Conservation (phyloP, 2,329 filamentous ascomycete genomes). For the Purpureocillium lavendulum region DNA sequence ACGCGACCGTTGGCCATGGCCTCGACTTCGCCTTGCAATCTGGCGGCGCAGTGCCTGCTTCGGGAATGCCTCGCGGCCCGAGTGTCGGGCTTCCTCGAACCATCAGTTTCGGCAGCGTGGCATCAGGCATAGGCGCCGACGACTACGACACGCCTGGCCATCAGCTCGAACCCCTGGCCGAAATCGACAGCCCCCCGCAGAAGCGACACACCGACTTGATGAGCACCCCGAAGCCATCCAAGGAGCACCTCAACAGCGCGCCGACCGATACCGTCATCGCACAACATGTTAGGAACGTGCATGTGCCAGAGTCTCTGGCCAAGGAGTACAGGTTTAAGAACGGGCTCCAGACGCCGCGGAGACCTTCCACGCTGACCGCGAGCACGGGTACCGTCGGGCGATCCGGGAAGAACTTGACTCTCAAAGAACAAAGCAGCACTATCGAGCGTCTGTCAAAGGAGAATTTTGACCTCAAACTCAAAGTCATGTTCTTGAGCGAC, state of each 20-base stretch:
- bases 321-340: slow-evolving; percentile 76
- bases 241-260: slow-evolving; percentile 44
- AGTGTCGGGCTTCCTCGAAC: slow-evolving; percentile 60
- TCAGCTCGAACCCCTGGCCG: slow-evolving; percentile 41
- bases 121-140: slow-evolving; percentile 56
- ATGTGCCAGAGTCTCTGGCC: slow-evolving; percentile 81
- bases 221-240: slow-evolving; percentile 60
- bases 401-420: slow-evolving; percentile 65
- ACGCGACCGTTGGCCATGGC: slow-evolving; percentile 57
- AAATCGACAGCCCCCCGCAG: slow-evolving; percentile 34
- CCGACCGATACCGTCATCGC: slow-evolving; percentile 85
- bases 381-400: slow-evolving; percentile 40
- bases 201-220: slow-evolving; percentile 38
- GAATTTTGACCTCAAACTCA: slow-evolving; percentile 95
- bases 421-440: slow-evolving; percentile 96
- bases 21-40: slow-evolving; percentile 78
- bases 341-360: slow-evolving; percentile 51
- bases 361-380: slow-evolving; percentile 33
- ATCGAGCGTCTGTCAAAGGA: slow-evolving; percentile 96
- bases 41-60: slow-evolving; percentile 60
- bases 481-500: slow-evolving; percentile 94
- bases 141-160: slow-evolving; percentile 38
- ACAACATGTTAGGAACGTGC: slow-evolving; percentile 80
- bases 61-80: slow-evolving; percentile 38
- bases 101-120: slow-evolving; percentile 84